These are phyloP conservation scores for Ogataea neopini DNA, from an alignment of 805 yeast genomes.

Conservation along the genomic window DNA sequence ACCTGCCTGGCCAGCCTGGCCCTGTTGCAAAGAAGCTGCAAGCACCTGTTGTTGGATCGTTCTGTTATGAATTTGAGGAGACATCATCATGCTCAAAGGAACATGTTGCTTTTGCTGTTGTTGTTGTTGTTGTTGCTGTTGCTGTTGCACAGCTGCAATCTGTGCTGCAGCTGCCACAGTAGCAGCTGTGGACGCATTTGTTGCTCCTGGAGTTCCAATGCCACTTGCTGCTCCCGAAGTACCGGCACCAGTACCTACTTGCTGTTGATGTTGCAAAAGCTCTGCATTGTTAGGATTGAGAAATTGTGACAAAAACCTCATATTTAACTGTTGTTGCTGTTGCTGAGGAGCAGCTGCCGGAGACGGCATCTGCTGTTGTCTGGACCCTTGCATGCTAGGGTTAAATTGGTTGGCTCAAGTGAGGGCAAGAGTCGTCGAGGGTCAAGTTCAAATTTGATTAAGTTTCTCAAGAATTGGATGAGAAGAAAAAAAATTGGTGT, in stretches of 20 bases:
- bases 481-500: neutral
- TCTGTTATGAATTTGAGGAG: constrained; percentile 37
- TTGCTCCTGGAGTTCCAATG: constrained; percentile 12
- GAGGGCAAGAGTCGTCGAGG: neutral
- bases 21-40: constrained; percentile 29
- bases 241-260: constrained; percentile 9
- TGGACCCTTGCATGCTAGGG: constrained; percentile 10
- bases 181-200: constrained; percentile 17
- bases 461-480: neutral
- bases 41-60: constrained; percentile 32
- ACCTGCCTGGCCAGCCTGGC: constrained; percentile 6
- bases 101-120: constrained; percentile 21
- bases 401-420: neutral
- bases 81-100: constrained; percentile 35
- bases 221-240: constrained; percentile 6
- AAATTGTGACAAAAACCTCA: constrained; percentile 30
- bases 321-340: constrained; percentile 30
- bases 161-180: constrained; percentile 27
- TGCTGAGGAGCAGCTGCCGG: constrained; percentile 17
- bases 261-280: constrained; percentile 18
- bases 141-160: constrained; percentile 22
- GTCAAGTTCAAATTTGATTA: no score
- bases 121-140: constrained; percentile 17
- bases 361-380: constrained; percentile 21
- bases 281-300: constrained; percentile 26